These are phyloP conservation scores for Ogataea zsoltii DNA, from an alignment of 805 yeast species.

Conservation along the genomic window DNA sequence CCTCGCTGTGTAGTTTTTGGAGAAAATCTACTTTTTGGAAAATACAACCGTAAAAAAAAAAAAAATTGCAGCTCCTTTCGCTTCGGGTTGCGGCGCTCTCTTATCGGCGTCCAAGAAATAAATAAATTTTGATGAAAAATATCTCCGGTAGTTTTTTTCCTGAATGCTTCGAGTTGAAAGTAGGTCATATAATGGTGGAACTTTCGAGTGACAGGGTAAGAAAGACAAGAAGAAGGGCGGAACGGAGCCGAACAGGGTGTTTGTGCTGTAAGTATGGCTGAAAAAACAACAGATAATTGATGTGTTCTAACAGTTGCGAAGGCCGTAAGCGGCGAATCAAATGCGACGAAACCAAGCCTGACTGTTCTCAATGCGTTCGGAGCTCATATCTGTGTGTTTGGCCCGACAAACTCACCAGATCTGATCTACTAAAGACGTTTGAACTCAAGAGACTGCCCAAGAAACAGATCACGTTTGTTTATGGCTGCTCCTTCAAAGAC, in stretches of 20 bases:
- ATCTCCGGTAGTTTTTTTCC: too few relatives aligned
- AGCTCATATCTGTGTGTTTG: conserved; percentile 16
- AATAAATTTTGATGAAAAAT: too few relatives aligned
- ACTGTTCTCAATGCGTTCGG: conserved; percentile 19
- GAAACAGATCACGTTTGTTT: conserved; percentile 12
- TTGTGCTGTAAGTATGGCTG: conserved; percentile 24
- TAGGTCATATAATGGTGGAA: too few relatives aligned
- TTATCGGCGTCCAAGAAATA: too few relatives aligned
- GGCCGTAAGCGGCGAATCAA: conserved; percentile 28
- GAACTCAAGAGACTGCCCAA: conserved; percentile 16
- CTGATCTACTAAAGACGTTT: conserved; percentile 16
- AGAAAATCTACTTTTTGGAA: too few relatives aligned
- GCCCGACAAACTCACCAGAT: conserved; percentile 14
- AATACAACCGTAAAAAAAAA: too few relatives aligned
- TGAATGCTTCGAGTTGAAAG: too few relatives aligned
- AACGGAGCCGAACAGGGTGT: conserved; percentile 25
- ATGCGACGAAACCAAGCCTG: conserved; percentile 26
- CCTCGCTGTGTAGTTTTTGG: too few relatives aligned
- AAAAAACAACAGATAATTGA: too few relatives aligned
- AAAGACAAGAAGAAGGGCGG: not conserved
- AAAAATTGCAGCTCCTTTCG: too few relatives aligned
- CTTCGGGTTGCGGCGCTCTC: too few relatives aligned
- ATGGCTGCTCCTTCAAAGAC: conserved; percentile 8
- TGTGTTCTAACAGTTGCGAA: not conserved
- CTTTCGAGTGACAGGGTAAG: not conserved